These are phyloP conservation scores for Pezicula radicicola DNA, from an alignment of 2,329 filamentous ascomycete genomes.

Conservation along the genomic window DNA sequence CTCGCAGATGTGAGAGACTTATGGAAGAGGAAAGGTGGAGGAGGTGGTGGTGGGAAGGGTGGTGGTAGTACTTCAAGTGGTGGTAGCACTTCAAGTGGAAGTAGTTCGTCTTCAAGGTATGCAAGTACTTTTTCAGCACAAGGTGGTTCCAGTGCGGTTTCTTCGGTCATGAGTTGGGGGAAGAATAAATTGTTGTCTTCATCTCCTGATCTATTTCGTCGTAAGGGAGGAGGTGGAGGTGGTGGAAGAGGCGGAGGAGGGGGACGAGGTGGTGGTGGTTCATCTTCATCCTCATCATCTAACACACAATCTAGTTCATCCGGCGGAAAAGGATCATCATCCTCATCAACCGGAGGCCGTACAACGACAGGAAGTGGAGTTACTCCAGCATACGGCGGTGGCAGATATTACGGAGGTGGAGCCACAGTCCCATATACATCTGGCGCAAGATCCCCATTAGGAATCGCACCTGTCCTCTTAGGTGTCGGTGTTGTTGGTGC, in stretches of 20 bases:
- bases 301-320: conserved; percentile 6
- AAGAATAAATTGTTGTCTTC: too few species aligned
- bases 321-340: conserved; percentile 20
- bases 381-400: conserved; percentile 56
- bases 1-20: conserved; percentile 32
- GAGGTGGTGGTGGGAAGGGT: conserved; percentile 48
- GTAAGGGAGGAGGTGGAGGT: conserved; percentile 30
- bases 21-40: conserved; percentile 60
- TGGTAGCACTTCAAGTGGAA: conserved; percentile 2
- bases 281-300: conserved; percentile 4
- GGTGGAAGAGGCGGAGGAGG: conserved; percentile 30
- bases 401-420: conserved; percentile 66
- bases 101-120: too few species aligned
- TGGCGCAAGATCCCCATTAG: conserved; percentile 44
- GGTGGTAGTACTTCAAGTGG: conserved; percentile 15
- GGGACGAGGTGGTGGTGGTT: conserved; percentile 31
- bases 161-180: too few species aligned
- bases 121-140: conserved; percentile 2
- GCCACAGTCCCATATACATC: conserved; percentile 56
- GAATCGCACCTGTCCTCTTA: conserved; percentile 51
- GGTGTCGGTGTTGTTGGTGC: conserved; percentile 42
- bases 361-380: conserved; percentile 58
- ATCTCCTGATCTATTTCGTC: too few species aligned
- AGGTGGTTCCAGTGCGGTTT: not conserved
- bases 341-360: conserved; percentile 40